Conservation (phyloP, 257 asterid species). For the Schizonepeta tenuifolia region DNA sequence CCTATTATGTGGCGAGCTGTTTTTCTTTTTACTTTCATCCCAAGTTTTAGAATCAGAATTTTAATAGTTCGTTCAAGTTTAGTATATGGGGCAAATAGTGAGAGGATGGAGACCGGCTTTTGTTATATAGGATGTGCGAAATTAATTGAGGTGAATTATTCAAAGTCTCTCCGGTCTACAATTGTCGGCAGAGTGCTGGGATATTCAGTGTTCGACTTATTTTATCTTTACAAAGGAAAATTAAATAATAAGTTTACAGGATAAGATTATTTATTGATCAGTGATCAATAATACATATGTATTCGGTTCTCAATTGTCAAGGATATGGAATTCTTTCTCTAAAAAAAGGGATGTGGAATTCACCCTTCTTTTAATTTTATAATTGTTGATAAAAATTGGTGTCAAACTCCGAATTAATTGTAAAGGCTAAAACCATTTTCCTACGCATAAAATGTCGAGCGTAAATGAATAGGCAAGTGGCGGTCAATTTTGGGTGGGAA, state of each 20-base stretch:
- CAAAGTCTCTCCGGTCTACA: background rate
- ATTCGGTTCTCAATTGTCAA: background rate
- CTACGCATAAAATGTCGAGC: background rate
- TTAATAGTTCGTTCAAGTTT: background rate
- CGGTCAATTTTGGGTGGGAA: conserved; percentile 24
- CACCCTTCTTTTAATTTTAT: background rate
- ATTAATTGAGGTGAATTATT: conserved; percentile 7
- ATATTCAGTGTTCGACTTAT: background rate
- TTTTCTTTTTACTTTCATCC: background rate
- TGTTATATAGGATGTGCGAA: conserved; percentile 2
- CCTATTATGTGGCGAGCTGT: background rate
- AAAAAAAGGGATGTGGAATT: too few relatives aligned
- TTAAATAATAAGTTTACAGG: background rate
- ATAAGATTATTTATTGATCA: background rate
- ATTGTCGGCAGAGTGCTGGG: background rate
- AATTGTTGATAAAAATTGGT: background rate
- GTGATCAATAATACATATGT: background rate
- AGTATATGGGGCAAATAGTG: too few relatives aligned
- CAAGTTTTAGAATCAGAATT: background rate
- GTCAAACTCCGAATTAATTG: background rate
- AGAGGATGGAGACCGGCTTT: too few relatives aligned
- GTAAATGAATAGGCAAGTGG: background rate
- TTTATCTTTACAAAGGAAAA: background rate
- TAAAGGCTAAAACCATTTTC: background rate
- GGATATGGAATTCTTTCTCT: background rate